Base-by-base conservation (phyloP, 73 alveolate genomes). In the Urostyla sp. region DNA sequence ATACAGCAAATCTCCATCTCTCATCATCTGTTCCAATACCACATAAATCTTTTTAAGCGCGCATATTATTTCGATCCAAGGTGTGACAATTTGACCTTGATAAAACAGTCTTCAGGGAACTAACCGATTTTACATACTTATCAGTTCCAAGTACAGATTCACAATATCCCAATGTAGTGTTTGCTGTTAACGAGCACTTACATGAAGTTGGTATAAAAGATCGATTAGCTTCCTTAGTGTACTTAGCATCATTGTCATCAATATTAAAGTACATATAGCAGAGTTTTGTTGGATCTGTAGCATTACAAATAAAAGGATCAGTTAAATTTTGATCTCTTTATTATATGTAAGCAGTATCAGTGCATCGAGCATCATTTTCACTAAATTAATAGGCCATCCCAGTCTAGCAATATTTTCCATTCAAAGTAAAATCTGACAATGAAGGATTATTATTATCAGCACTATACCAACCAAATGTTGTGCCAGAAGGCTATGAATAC, bases 21-120 rank as follows among this genome's bases (percentile, higher is more conserved):
- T 80, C 90, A 40, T 43, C 36, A 0, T 32, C 34, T 10, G 74
- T 69, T 37, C 91, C 91, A 3, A 81, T 69, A 34, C 90, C 90
- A 46, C 90, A 81, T 0, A 72, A 54, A 46, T 67, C 91, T 52
- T 49, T 50, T 36, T 56, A 60, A 10, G 85, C 85, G 35, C 85
- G 31, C 67, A 69, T 34, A 40, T 81, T 61, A 27, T 27, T 7
- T 30, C 91, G 35, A 48, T 69, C 85, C 2, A 56, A 20, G 11
- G 91, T 81, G 63, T 81, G 91, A 27, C 91, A 81, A 21, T 72
- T 36, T 27, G 69, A 28, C 11, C 37, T 34, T 23, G 36, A 30
- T 0, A 52, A 24, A 31, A 81, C 85, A 7, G 35, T 28, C 0
- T 26, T 34, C 72, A 27, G 10, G 2, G 77, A 56, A 0, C 46